Conservation (phyloP, 352 stramenopile species). For the Globisporangium paddicum region DNA sequence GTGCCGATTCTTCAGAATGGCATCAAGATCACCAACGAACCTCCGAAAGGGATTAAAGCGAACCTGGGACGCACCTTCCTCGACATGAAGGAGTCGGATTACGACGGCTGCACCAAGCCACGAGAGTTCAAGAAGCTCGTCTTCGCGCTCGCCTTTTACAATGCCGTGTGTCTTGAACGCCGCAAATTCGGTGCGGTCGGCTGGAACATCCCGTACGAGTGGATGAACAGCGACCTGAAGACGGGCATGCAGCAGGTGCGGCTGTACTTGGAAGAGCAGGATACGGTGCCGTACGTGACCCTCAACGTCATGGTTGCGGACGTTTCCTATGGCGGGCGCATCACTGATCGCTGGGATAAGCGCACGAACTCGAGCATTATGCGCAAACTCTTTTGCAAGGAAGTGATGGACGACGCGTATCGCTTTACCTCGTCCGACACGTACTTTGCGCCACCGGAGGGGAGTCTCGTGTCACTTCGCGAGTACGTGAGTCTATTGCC, state of each 20-base stretch:
- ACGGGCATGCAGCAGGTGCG: constrained; percentile 91
- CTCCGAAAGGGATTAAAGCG: constrained; percentile 87
- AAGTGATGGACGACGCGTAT: constrained; percentile 88
- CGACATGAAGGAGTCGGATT: constrained; percentile 90
- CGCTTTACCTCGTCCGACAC: constrained; percentile 66
- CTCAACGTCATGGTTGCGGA: constrained; percentile 94
- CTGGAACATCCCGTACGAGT: constrained; percentile 96
- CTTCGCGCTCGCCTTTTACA: constrained; percentile 94
- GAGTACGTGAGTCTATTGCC: constrained; percentile 85
- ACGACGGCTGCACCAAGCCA: constrained; percentile 84
- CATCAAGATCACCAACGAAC: constrained; percentile 96
- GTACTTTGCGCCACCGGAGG: constrained; percentile 79
- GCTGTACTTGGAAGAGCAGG: constrained; percentile 93
- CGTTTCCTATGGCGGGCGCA: constrained; percentile 93
- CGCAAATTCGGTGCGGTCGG: constrained; percentile 93
- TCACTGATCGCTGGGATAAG: constrained; percentile 95
- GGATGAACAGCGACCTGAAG: constrained; percentile 96
- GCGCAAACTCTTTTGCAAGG: constrained; percentile 86
- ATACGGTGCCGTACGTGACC: constrained; percentile 90
- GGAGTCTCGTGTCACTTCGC: constrained; percentile 50
- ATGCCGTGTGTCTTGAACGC: constrained; percentile 91
- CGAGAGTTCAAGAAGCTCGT: constrained; percentile 89
- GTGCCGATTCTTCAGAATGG: constrained; percentile 93
- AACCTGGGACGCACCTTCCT: constrained; percentile 92
- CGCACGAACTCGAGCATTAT: constrained; percentile 93